Base-by-base conservation (phyloP, 495 filamentous ascomycete species). In the Baudoinia panamericana region DNA sequence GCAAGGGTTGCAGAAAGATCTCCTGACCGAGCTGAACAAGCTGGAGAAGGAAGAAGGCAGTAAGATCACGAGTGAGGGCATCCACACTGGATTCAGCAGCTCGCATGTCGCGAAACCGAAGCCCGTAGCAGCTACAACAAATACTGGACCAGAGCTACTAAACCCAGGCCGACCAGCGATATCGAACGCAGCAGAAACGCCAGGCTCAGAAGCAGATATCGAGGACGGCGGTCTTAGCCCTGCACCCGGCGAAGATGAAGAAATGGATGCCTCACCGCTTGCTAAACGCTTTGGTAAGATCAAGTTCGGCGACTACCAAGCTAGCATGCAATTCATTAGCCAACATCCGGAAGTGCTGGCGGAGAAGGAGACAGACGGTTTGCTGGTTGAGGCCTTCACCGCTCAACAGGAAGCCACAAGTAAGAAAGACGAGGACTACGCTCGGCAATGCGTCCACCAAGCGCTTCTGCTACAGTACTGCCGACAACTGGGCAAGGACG, bases 401-500 rank as follows among this genome's bases (percentile, higher is more conserved):
- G 71, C 73, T 5, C 78, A 86, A 52, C 70, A 84, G 30, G 77
- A 80, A 42, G 75, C 76, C 28, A 74, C 80, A 39, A 39, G 11
- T 25, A 28, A 31, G 36, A 30, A 42, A 13, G 42, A 45, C 5
- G 75, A 79, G 17, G 78, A 79, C 5, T 79, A 80, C 50, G 78
- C 86, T 7, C 75, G 80, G 23, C 81, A 88, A 59, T 95, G 82
- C 60, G 87, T 97, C 22, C 90, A 97, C 62, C 86, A 95, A 58
- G 88, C 77, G 9, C 67, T 97, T 8, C 67, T 97, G 16, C 62
- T 96, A 19, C 92, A 96, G 61, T 97, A 96, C 64, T 97, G 90
- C 64, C 73, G 86, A 16, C 77, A 81, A 11, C 67, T 97, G 5
- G 87, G 88, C 36, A 72, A 71, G 27, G 87, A 96, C 55, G 90